Percentiles rank a stretch among this genome's conserved stretches.
These are phyloP conservation scores for Styphnolobium japonicum DNA, from an alignment of 306 rosid species.

Conservation along the genomic window DNA sequence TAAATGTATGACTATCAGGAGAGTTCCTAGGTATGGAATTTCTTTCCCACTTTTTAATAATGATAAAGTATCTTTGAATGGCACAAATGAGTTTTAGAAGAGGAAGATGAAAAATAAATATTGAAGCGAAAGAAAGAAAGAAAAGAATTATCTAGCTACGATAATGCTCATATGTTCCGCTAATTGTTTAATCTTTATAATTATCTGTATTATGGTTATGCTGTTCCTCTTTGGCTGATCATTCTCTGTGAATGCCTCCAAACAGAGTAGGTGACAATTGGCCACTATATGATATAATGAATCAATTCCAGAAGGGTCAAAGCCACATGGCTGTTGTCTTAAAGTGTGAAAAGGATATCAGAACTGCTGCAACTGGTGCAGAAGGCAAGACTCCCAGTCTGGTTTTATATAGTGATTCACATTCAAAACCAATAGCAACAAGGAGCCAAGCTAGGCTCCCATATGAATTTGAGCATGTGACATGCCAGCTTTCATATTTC, in stretches of 20 bases:
- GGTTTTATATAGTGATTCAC: neutral
- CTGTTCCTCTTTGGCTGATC: slow-evolving; percentile 10
- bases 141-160: neutral
- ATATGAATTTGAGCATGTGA: neutral
- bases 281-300: slow-evolving; percentile 74
- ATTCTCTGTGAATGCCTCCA: too few relatives aligned
- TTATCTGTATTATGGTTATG: neutral
- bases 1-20: slow-evolving; percentile 51
- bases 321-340: slow-evolving; percentile 76
- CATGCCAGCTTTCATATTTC: neutral
- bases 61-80: neutral
- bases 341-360: slow-evolving; percentile 32
- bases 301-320: slow-evolving; percentile 58
- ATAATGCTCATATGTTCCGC: neutral
- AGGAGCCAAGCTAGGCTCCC: neutral
- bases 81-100: neutral
- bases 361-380: slow-evolving; percentile 16
- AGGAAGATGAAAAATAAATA: neutral
- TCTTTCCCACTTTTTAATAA: neutral
- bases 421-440: neutral
- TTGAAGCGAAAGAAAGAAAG: neutral
- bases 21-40: slow-evolving; percentile 54
- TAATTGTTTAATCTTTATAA: neutral
- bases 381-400: slow-evolving; percentile 9
- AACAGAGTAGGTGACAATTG: slow-evolving; percentile 61